Evolutionary conservation across 352 stramenopile species (phyloP), one percentile per base, ranked within the genome.

Genomic region (Phytophthora agathidicida): DNA sequence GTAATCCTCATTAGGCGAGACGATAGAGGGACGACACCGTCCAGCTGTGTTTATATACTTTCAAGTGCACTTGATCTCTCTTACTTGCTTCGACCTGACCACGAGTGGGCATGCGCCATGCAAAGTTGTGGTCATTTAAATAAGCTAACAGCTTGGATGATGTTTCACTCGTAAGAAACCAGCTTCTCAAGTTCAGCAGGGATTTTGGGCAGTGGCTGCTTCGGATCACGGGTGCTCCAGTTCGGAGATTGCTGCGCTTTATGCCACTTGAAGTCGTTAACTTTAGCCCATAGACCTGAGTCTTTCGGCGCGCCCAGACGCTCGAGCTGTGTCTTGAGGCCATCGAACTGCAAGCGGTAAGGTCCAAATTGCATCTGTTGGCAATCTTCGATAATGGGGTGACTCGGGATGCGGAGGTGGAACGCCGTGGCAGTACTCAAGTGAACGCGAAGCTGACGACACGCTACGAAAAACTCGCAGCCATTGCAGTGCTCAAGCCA

Each of bases 191-290:
- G 49, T 7, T 57, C 47, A 5, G 47, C 32, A 23, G 77, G 70
- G 13, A 90, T 75, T 1, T 50, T 28, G n/a, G 53, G 73, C 32
- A 83, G 52, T 13, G 67, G 37, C 24, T 76, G 66, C 41, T 81
- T 86, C 7, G 75, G 67, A 33, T 88, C 68, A 22, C 87, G 69
- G 13, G 93, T 47, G 30, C 56, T 79, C 89, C 89, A 97, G 59
- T 97, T 88, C 5, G 89, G 89, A 58, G 86, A 96, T 52, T 91
- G 77, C 63, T 96, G 88, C 39, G 80, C 54, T 28, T 87, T 81
- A 51, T 95, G 88, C 89, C 90, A 97, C 68, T 96, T 95, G 67
- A 97, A 97, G 59, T 97, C 90, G 49, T 97, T 94, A 44, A 97
- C 90, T 47, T 96, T 89, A 11, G 81, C 71, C 87, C 87, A 97